Conservation (phyloP, 2,329 filamentous ascomycete species). For the Piedraia hortae region DNA sequence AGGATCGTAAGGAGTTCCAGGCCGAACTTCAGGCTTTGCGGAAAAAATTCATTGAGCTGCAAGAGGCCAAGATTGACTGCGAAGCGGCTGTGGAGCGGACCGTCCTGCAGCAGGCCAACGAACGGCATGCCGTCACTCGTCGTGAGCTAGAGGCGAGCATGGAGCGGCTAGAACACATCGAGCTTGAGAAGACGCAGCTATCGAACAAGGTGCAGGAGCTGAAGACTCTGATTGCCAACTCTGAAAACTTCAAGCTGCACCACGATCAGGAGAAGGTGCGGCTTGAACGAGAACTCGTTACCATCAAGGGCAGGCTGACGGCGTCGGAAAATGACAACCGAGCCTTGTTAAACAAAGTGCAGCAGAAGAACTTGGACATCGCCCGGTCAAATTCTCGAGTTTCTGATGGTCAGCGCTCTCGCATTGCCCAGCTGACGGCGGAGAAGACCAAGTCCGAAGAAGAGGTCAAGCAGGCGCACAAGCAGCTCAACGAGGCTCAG, state of each 20-base stretch:
- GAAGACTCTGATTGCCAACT: constrained; percentile 65
- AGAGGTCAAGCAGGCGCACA: constrained; percentile 50
- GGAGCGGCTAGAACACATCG: constrained; percentile 48
- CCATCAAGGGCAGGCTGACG: constrained; percentile 62
- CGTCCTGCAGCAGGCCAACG: constrained; percentile 48
- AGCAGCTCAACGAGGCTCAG: constrained; percentile 67
- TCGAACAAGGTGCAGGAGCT: constrained; percentile 59
- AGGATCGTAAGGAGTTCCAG: constrained; percentile 71
- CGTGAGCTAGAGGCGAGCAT: constrained; percentile 60
- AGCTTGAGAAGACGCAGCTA: constrained; percentile 50
- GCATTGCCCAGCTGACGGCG: constrained; percentile 46
- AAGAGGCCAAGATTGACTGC: constrained; percentile 61
- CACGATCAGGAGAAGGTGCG: constrained; percentile 89
- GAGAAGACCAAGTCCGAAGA: constrained; percentile 69
- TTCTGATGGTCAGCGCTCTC: constrained; percentile 54
- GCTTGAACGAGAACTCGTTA: constrained; percentile 69
- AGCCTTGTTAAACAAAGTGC: constrained; percentile 81
- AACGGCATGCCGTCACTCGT: constrained; percentile 49
- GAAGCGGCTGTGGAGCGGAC: constrained; percentile 57
- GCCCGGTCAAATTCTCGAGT: constrained; percentile 68
- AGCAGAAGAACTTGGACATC: constrained; percentile 92
- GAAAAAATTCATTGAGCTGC: constrained; percentile 56
- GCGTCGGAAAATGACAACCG: constrained; percentile 94
- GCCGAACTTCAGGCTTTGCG: constrained; percentile 59
- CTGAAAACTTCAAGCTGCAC: constrained; percentile 64